These are phyloP conservation scores for Endothia cerciana DNA, from an alignment of 2,329 filamentous ascomycete species.

Conservation along the genomic window DNA sequence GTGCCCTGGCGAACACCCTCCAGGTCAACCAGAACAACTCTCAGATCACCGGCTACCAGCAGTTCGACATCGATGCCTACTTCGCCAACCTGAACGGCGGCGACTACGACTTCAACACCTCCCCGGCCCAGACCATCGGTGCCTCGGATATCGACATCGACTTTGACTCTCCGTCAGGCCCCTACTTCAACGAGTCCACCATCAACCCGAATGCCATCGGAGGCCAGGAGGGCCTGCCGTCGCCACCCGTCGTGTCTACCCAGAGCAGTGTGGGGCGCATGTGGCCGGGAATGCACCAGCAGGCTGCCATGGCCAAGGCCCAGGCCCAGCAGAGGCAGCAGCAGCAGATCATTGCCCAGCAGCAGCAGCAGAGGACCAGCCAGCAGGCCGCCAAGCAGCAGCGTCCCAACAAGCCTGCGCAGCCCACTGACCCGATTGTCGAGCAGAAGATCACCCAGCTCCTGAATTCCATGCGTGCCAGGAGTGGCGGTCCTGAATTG, in stretches of 20 bases:
- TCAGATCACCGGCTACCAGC: constrained; percentile 58
- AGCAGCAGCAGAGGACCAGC: constrained; percentile 53
- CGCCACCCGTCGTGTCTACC: constrained; percentile 48
- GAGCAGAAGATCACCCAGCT: constrained; percentile 95
- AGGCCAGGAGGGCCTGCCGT: constrained; percentile 59
- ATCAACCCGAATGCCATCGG: constrained; percentile 76
- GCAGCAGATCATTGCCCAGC: constrained; percentile 64
- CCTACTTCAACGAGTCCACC: constrained; percentile 64
- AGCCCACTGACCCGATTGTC: constrained; percentile 68
- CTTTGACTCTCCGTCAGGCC: constrained; percentile 61
- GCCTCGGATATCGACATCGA: constrained; percentile 72
- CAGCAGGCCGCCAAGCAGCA: constrained; percentile 40
- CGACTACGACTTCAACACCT: constrained; percentile 71
- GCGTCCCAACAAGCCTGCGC: constrained; percentile 52
- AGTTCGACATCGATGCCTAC: constrained; percentile 53
- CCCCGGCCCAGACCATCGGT: constrained; percentile 65
- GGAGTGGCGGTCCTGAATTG: constrained; percentile 59
- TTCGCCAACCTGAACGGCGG: constrained; percentile 62
- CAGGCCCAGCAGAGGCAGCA: constrained; percentile 71
- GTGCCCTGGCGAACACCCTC: constrained; percentile 78
- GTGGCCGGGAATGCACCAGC: constrained; percentile 93
- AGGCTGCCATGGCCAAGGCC: constrained; percentile 78
- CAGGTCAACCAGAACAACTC: constrained; percentile 69
- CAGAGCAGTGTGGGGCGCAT: constrained; percentile 70
- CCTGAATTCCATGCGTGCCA: constrained; percentile 88